phyloP scores from a whole-genome alignment of 169 alveolate species.

The Plasmodium coatneyi region DNA sequence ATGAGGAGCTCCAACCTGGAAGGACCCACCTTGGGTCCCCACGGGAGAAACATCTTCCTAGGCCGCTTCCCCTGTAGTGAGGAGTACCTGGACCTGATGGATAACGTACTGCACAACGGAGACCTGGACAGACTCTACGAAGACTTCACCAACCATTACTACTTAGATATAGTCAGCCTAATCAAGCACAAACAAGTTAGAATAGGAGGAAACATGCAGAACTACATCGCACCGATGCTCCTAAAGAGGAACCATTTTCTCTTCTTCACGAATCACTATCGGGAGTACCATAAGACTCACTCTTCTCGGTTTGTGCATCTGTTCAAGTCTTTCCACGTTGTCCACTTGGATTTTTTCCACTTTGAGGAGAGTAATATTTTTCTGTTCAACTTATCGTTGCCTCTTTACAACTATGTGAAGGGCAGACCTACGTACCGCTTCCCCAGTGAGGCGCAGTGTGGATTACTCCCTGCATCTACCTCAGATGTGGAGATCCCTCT shows the following conservation, averaged over 20 bases:
- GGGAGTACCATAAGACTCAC: background rate
- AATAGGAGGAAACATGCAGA: constrained; percentile 33
- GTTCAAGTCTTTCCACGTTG: constrained; percentile 12
- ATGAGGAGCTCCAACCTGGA: background rate
- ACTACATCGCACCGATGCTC: constrained; percentile 3
- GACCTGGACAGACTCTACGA: constrained; percentile 18
- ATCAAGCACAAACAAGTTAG: constrained; percentile 13
- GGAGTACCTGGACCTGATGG: background rate
- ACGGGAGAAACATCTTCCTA: background rate
- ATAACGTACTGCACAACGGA: constrained; percentile 15
- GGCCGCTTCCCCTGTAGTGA: background rate
- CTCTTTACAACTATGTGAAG: constrained; percentile 18
- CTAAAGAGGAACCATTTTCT: constrained; percentile 14
- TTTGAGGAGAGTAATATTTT: background rate
- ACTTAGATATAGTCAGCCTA: constrained; percentile 17
- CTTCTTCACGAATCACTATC: constrained; percentile 8
- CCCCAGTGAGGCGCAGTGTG: background rate
- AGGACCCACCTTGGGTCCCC: background rate
- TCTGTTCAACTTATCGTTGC: background rate
- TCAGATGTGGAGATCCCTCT: background rate
- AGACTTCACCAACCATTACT: background rate
- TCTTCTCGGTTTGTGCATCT: background rate
- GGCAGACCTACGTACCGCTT: constrained; percentile 4
- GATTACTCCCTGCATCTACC: background rate
- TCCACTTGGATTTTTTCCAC: constrained; percentile 3